phyloP scores from a whole-genome alignment of 306 rosid species.

The Begonia fuchsioides region DNA sequence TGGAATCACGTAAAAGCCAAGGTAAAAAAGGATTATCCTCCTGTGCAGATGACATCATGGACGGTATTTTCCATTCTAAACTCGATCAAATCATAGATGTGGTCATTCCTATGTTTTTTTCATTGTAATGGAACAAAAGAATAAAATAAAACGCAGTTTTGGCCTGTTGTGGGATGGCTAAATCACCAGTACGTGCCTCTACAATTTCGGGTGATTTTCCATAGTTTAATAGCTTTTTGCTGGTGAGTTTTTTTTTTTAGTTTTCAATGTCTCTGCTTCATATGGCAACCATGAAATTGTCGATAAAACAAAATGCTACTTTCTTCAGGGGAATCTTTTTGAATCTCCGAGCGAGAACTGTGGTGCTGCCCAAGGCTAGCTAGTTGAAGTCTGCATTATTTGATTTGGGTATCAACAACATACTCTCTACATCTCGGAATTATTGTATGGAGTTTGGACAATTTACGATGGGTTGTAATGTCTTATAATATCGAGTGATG shows the following conservation, averaged over 20 bases:
- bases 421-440: too few species aligned
- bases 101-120: background rate
- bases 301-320: slow-evolving; percentile 2
- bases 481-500: too few species aligned
- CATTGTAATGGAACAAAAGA: background rate
- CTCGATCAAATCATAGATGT: background rate
- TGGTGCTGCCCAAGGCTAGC: slow-evolving; percentile 34
- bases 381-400: too few species aligned
- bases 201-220: slow-evolving; percentile 74
- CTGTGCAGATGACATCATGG: slow-evolving; percentile 75
- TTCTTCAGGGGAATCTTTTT: slow-evolving; percentile 77
- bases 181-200: slow-evolving; percentile 82
- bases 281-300: background rate
- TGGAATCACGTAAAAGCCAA: slow-evolving; percentile 80
- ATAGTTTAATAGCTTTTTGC: slow-evolving; percentile 59
- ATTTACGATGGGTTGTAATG: too few species aligned
- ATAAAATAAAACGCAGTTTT: slow-evolving; percentile 46
- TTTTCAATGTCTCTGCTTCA: background rate
- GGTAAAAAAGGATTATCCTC: slow-evolving; percentile 70
- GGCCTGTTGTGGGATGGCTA: slow-evolving; percentile 85
- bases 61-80: slow-evolving; percentile 36
- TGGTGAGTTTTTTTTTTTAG: slow-evolving; percentile 29
- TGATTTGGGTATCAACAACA: too few species aligned
- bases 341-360: slow-evolving; percentile 58
- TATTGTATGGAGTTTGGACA: too few species aligned